These are phyloP conservation scores for Bipolaris zeicola DNA, from an alignment of 2,329 filamentous ascomycete species.

Conservation along the genomic window DNA sequence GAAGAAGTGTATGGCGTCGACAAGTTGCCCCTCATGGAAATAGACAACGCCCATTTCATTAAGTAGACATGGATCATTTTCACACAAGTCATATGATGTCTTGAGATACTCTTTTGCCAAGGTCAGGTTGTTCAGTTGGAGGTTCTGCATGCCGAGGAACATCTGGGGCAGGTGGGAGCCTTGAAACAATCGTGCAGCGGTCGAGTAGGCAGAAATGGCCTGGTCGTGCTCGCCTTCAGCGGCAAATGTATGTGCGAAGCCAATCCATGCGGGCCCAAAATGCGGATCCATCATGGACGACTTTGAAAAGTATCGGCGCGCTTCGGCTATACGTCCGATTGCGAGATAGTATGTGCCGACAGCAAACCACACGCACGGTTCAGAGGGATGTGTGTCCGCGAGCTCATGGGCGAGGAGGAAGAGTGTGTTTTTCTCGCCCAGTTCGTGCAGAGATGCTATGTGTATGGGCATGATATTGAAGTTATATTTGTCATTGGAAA, in stretches of 20 bases:
- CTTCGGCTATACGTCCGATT: constrained; percentile 88
- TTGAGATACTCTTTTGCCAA: constrained; percentile 94
- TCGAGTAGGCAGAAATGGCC: constrained; percentile 96
- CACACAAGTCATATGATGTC: constrained; percentile 82
- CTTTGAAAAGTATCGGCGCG: constrained; percentile 90
- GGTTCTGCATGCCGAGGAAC: constrained; percentile 97
- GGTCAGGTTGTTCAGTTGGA: constrained; percentile 92
- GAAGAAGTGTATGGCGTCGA: constrained; percentile 79
- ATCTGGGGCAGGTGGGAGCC: constrained; percentile 95
- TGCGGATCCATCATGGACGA: constrained; percentile 97
- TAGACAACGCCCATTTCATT: constrained; percentile 97
- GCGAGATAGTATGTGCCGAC: constrained; percentile 94
- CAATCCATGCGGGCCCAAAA: constrained; percentile 97
- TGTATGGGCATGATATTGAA: constrained; percentile 89
- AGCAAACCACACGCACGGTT: constrained; percentile 90
- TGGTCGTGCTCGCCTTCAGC: constrained; percentile 98
- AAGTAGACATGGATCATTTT: constrained; percentile 83
- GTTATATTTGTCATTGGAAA: constrained; percentile 85
- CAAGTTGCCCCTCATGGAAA: constrained; percentile 83
- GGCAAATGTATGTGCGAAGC: constrained; percentile 97
- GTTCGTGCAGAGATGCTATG: constrained; percentile 87
- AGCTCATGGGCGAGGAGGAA: constrained; percentile 93
- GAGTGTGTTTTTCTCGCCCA: constrained; percentile 82
- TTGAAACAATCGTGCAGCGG: constrained; percentile 91
- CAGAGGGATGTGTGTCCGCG: constrained; percentile 86